Percentiles rank a stretch among this genome's conserved stretches.
Conservation (phyloP, 768 basidiomycete genomes). For the Lyophyllum atratum region DNA sequence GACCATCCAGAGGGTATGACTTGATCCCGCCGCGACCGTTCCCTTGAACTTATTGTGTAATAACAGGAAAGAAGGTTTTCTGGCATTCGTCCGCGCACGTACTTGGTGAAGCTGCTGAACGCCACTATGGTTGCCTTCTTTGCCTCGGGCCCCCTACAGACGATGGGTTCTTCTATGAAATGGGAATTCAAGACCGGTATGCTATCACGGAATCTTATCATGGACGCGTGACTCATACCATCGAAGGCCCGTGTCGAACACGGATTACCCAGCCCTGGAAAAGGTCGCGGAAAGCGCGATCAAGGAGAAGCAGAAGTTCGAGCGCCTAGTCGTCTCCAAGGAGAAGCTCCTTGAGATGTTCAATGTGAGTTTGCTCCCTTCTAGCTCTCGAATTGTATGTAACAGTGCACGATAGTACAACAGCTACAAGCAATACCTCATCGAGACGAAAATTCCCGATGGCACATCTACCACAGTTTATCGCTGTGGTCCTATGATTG, state of each 20-base stretch:
- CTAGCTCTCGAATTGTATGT: background rate
- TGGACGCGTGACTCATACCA: background rate
- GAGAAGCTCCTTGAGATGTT: conserved; percentile 98
- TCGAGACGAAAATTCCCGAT: conserved; percentile 93
- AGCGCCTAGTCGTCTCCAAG: conserved; percentile 90
- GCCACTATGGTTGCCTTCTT: conserved; percentile 95
- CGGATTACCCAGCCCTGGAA: conserved; percentile 89
- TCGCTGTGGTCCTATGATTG: conserved; percentile 98
- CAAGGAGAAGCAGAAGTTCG: conserved; percentile 98
- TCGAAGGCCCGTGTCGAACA: conserved; percentile 67
- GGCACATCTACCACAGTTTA: conserved; percentile 97
- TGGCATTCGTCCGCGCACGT: conserved; percentile 99
- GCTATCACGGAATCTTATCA: conserved; percentile 1
- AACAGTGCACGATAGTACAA: conserved; percentile 74
- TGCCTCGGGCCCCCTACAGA: conserved; percentile 97
- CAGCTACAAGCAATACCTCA: conserved; percentile 96
- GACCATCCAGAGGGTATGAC: conserved; percentile 81
- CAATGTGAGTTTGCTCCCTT: conserved; percentile 51
- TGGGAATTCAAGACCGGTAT: conserved; percentile 84
- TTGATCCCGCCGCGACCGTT: background rate
- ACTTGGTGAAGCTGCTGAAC: conserved; percentile 93
- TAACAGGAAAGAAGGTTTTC: conserved; percentile 90
- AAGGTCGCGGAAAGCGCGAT: conserved; percentile 84
- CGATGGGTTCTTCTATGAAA: conserved; percentile 99
- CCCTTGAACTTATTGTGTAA: background rate